Conservation (phyloP, 2,329 filamentous ascomycete species). For the Epichloe amarillans region DNA sequence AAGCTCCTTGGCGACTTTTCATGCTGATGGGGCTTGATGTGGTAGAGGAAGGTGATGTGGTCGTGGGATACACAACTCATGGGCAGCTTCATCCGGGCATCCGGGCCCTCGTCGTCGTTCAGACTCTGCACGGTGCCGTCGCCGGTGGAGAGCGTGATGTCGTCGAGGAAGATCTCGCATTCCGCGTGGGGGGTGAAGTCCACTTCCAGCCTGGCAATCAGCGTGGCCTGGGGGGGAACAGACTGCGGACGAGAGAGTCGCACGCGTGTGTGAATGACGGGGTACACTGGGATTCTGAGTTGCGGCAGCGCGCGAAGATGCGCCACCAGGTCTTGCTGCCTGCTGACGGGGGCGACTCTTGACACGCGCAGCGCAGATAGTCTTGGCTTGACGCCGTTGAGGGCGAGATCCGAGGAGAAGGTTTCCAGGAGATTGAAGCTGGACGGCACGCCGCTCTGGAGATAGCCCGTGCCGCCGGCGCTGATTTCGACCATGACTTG, state of each 20-base stretch:
- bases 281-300: slow-evolving; percentile 49
- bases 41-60: slow-evolving; percentile 63
- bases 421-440: slow-evolving; percentile 68
- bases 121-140: slow-evolving; percentile 48
- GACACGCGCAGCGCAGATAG: slow-evolving; percentile 64
- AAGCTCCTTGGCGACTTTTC: slow-evolving; percentile 32
- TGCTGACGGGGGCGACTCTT: slow-evolving; percentile 55
- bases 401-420: slow-evolving; percentile 51
- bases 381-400: slow-evolving; percentile 48
- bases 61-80: slow-evolving; percentile 56
- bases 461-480: slow-evolving; percentile 41
- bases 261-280: slow-evolving; percentile 59
- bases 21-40: slow-evolving; percentile 39
- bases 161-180: slow-evolving; percentile 49
- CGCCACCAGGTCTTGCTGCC: slow-evolving; percentile 45
- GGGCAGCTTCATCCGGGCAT: slow-evolving; percentile 34
- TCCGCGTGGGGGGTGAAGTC: slow-evolving; percentile 60
- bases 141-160: slow-evolving; percentile 42
- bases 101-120: slow-evolving; percentile 24
- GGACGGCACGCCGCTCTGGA: slow-evolving; percentile 54
- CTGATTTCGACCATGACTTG: slow-evolving; percentile 18
- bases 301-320: slow-evolving; percentile 52
- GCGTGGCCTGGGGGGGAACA: slow-evolving; percentile 41
- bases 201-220: slow-evolving; percentile 59
- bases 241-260: slow-evolving; percentile 54